Conservation (phyloP, 176 grass and related monocot genomes). For the Secale cereale region DNA sequence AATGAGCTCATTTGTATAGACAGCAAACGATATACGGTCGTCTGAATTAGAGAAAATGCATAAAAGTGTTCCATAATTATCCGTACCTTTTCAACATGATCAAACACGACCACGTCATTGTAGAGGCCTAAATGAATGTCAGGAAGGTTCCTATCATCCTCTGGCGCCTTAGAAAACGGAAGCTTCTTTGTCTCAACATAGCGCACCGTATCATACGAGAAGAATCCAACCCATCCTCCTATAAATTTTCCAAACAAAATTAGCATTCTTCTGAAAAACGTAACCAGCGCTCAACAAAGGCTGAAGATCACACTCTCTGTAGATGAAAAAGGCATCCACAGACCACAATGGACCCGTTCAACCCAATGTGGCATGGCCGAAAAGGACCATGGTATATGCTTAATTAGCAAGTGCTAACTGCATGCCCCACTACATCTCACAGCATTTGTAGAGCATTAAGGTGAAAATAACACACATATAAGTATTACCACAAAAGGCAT, state of each 20-base stretch:
- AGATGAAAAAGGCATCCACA: background rate
- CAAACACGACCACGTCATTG: slow-evolving; percentile 77
- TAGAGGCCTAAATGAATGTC: slow-evolving; percentile 94
- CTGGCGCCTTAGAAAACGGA: slow-evolving; percentile 65
- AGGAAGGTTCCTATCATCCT: slow-evolving; percentile 77
- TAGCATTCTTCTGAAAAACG: background rate
- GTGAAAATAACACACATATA: background rate
- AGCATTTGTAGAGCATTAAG: too few relatives aligned
- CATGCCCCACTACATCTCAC: background rate
- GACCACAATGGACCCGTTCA: background rate
- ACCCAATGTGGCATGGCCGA: background rate
- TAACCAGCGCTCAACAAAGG: background rate
- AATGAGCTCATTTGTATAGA: background rate
- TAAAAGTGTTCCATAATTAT: background rate
- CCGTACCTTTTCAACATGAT: slow-evolving; percentile 84
- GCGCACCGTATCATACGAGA: slow-evolving; percentile 91
- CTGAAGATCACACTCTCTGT: background rate
- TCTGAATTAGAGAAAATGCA: background rate
- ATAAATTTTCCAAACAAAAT: background rate
- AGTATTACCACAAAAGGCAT: slow-evolving; percentile 72
- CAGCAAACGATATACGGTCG: background rate
- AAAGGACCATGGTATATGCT: background rate
- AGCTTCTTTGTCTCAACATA: slow-evolving; percentile 96
- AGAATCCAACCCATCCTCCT: slow-evolving; percentile 96
- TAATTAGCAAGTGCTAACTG: background rate